Evolutionary conservation across 371 early-diverging fungal species (phyloP), one percentile per base, ranked within the genome.

Genomic region (Syncephalastrum racemosum): DNA sequence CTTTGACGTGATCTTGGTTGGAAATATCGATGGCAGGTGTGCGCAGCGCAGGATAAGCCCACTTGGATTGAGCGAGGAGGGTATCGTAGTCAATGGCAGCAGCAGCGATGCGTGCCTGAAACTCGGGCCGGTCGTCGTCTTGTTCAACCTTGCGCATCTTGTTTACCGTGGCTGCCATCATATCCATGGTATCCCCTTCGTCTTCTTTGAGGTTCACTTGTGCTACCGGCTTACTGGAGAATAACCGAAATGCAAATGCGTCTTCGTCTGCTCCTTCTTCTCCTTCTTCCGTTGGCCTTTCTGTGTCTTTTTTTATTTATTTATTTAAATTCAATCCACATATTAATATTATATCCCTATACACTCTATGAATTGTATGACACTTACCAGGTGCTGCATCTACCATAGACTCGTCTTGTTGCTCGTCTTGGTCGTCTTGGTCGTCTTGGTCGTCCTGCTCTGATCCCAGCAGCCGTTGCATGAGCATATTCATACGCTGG

Each of bases 111-210:
- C 49, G 62, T 16, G 67, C 59, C 22, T 55, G 19, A 46, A 74
- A 71, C 1, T 64, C 73, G 13, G 73, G 69, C 46, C 72, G 71
- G n/a, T 47, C 64, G 54, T 78, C 75, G 22, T 78, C 75, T 51
- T 68, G 67, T 22, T 76, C 77, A 14, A 67, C 61, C 1, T 53
- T 48, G 54, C 66, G 73, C 45, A 68, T 66, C 19, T 61, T 58
- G 13, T 66, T 60, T n/a, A 70, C 59, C 14, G 43, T 51, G 14
- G 56, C 51, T 27, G 64, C 59, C 19, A 70, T 51, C 41, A 54
- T 47, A 22, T 65, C 58, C 43, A 61, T 64, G 6, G 62, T 50
- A 25, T 63, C 55, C 19, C 69, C 66, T 36, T 63, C 67, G 23
- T 51, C 55, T 22, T 66, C 73, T 4, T 55, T 57, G 47, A 78